Base-by-base conservation (phyloP, 2,329 filamentous ascomycete genomes). In the Fusarium robinianum region DNA sequence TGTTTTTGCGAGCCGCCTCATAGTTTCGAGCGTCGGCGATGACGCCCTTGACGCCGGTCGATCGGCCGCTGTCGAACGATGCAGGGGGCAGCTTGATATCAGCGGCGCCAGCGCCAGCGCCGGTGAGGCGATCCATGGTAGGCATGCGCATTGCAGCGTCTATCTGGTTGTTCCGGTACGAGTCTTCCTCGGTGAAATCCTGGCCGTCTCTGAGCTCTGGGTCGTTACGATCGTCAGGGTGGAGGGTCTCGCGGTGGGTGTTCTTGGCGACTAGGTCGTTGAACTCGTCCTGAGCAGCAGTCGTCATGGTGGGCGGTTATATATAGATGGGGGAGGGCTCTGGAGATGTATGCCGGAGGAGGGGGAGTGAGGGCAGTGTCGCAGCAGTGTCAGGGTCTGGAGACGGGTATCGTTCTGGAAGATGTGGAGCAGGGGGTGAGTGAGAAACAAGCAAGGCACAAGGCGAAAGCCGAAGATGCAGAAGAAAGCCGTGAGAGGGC, bases 11-110 rank as follows among this genome's bases (percentile, higher is more conserved):
- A 9, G 86, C 85, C 60, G 80, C 76, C 70, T 89, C 85, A 67
- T 86, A 92, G 61, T 84, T 83, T 61, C 87, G 79, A 24, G 88
- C 88, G 64, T 94, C 88, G 58, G 88, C 87, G 62, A 94, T 92
- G 67, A 94, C 88, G 51, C 88, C 88, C 73, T 92, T 92, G 57
- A 90, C 88, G 32, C 88, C 88, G 3, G 88, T 92, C 57, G 87
- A 84, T 55, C 82, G 79, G 45, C 85, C 84, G 39, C 74, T 81
- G 65, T 88, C 81, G 61, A 85, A 85, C 42, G 75, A 77, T 9
- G 73, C 72, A 8, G 80, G 81, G 10, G 82, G 82, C 49, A 87
- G 79, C 62, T 77, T 78, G 61, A 88, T 68, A 44, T 74, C 74
- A 46, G 64, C 59, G 68, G 65, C 76, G 49, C 52, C 63, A 51